Percentiles rank a stretch among this genome's conserved stretches.
phyloP scores from a whole-genome alignment of 768 basidiomycete species.

The Lactarius deliciosus region DNA sequence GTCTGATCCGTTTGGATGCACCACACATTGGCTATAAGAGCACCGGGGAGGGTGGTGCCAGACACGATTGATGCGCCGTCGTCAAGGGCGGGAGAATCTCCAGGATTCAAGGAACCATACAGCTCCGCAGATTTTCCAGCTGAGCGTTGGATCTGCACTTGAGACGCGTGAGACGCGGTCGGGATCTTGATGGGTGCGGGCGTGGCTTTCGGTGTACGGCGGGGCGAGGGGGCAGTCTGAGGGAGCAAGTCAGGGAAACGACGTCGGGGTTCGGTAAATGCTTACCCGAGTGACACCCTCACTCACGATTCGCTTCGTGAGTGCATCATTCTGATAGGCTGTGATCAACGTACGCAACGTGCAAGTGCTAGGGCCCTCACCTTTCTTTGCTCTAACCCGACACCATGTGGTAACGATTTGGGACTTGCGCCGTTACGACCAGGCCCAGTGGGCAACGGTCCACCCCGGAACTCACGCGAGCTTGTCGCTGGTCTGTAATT shows the following conservation, averaged over 20 bases:
- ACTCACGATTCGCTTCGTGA: not conserved
- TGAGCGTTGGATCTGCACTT: constrained; percentile 21
- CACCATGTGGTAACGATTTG: not conserved
- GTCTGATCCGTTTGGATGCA: constrained; percentile 12
- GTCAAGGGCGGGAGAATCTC: constrained; percentile 19
- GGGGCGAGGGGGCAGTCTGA: not conserved
- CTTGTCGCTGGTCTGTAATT: not conserved
- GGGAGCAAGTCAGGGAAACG: not conserved
- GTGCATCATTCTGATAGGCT: constrained; percentile 5
- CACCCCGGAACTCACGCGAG: not conserved
- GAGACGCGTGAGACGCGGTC: not conserved
- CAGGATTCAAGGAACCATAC: not conserved
- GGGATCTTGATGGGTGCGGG: constrained; percentile 29
- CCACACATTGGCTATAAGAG: constrained; percentile 20
- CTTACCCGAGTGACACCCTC: constrained; percentile 3
- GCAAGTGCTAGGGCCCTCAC: not conserved
- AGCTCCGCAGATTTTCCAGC: constrained; percentile 5
- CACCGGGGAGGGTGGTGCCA: constrained; percentile 25
- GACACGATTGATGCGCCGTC: constrained; percentile 24
- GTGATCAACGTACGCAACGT: not conserved
- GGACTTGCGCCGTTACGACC: not conserved
- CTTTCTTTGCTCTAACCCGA: not conserved
- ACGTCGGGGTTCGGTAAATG: not conserved
- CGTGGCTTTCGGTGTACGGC: constrained; percentile 9
- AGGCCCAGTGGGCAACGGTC: not conserved